Base-by-base conservation (phyloP, 495 filamentous ascomycete genomes). In the Daldinia bambusicola region DNA sequence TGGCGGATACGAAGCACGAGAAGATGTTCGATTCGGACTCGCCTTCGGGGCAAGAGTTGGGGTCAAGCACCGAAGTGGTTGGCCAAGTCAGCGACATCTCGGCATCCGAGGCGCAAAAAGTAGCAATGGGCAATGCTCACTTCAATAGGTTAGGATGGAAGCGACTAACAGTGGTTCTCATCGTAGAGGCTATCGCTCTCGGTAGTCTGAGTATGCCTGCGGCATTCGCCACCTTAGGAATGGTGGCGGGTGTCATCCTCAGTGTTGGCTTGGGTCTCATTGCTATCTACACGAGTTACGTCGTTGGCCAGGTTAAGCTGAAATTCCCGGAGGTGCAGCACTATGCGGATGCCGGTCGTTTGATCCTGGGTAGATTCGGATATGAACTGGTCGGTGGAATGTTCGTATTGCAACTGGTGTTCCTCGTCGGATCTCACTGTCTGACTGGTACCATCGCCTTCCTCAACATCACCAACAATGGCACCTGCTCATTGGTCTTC, bases 221-320 rank as follows among this genome's bases (percentile, higher is more conserved):
- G 6, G 88, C 86, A n/a, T 87, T 92, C 38, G 89, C 90, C 31
- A 81, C 82, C 7, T 73, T 92, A 22, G 90, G 90, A 34, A 84
- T 92, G 77, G 83, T 90, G 0, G 74, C 78, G 14, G 83, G 81
- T 16, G 79, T 89, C 26, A 83, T 92, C 55, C 80, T 89, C 55
- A 86, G 89, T 43, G 36, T 92, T 41, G 74, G 77, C 20, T 76
- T 93, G 26, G 92, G 92, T 16, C 74, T 90, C 20, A 68, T 92
- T 10, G 88, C 91, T 43, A 89, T 89, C 40, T 96, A 94, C 78
- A 92, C 91, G 16, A 90, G 90, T 70, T 92, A 89, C 66, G 85
- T 94, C 36, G 86, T 95, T 68, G 92, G 90, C 20, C 90, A 93
- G 77, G 89, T 95, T 76, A 94, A 93, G 76, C 69, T 89, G 55